phyloP scores from a whole-genome alignment of 2,329 filamentous ascomycete species.

The Botrytis elliptica region DNA sequence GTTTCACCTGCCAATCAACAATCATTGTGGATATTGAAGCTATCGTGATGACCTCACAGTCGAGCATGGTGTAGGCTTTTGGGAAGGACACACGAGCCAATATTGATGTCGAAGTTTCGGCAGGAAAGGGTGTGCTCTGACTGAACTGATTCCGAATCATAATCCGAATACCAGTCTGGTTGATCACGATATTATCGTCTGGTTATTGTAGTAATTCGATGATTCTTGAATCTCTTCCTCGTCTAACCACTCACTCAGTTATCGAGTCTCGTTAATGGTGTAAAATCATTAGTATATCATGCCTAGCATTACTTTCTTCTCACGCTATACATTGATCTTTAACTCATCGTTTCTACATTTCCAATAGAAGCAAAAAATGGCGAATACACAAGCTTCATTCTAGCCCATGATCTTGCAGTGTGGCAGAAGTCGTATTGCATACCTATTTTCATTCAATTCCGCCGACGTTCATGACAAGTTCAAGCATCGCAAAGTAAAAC shows the following conservation, averaged over 20 bases:
- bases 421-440: neutral
- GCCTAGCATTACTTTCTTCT: no score
- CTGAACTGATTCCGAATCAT: no score
- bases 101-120: conserved; percentile 15
- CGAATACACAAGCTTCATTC: accelerated
- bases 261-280: no score
- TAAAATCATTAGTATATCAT: neutral
- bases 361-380: neutral
- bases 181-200: neutral
- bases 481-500: accelerated
- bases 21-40: conserved; percentile 1
- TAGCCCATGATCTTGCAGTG: neutral
- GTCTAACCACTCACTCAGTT: neutral
- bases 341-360: neutral
- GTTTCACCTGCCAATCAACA: conserved; percentile 4
- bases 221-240: neutral
- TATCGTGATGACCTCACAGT: conserved; percentile 16
- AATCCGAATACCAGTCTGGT: neutral
- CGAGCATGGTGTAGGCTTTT: conserved; percentile 12
- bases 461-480: neutral
- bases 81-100: conserved; percentile 9
- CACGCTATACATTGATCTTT: neutral
- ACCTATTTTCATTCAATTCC: neutral
- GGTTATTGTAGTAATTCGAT: accelerated
- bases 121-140: neutral